Evolutionary conservation across 2,329 filamentous ascomycete genomes (phyloP), one percentile per base, ranked within the genome.

Genomic region (Xylaria sp.): DNA sequence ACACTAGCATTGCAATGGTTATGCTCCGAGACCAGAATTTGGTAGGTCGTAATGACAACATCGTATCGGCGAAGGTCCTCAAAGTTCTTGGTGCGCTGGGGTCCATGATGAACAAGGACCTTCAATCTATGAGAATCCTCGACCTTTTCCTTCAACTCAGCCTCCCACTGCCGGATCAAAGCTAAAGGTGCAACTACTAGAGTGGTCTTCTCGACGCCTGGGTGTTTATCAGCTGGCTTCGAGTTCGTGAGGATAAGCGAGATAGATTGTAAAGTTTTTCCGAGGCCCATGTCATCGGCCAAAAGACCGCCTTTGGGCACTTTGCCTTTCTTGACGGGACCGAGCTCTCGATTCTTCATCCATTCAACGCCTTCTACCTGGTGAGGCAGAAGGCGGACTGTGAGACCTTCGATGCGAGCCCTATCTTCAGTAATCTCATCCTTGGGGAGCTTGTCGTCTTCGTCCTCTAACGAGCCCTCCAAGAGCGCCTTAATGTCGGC

Each of bases 11-110:
- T 90, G 12, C 90, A 91, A 69, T 89, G 87, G 10, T 89, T 91
- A 78, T 96, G 91, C 78, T 99, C 96, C 0, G 96, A 98, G 6
- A 97, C 94, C 0, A 99, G 85, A 61, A 97, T 97, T 75, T 98
- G 94, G 78, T 97, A 99, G 0, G 96, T 99, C 0, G 97, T 99
- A 75, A 99, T 93, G 41, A 99, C 95, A 25, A 99, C 93, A 79
- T 99, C 95, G 78, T 96, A 98, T 72, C 89, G 87, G 71, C 92
- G 91, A 50, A 99, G 84, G 57, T 95, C 91, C 56, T 90, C 87
- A 69, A 88, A 89, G 2, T 89, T 87, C 79, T 97, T 97, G 1
- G 94, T 94, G 13, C 96, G 90, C 70, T 91, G 90, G 0, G 94
- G 89, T 0, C 96, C 96, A 78, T 99, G 96, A 76, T 99, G 97